Percentiles rank a stretch among this genome's conserved stretches.
Conservation (phyloP, 192 early-diverging fungal genomes). For the Spizellomyces sp. region DNA sequence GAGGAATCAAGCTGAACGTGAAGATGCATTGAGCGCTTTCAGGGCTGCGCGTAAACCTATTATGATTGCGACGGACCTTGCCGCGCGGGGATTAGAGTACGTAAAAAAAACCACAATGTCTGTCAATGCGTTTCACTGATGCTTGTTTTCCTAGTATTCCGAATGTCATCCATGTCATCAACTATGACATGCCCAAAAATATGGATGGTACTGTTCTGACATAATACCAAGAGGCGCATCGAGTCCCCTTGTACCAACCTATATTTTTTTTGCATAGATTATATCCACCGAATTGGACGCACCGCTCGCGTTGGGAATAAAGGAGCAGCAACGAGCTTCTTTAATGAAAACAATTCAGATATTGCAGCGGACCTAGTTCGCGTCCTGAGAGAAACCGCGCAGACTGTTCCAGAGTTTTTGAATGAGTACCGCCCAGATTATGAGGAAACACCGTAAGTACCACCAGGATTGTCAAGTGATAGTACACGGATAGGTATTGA, state of each 20-base stretch:
- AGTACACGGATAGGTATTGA: background rate
- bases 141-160: slow-evolving; percentile 50
- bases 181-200: slow-evolving; percentile 62
- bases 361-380: slow-evolving; percentile 76
- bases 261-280: slow-evolving; percentile 71
- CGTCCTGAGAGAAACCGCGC: slow-evolving; percentile 81
- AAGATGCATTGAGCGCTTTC: slow-evolving; percentile 75
- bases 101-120: background rate
- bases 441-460: no score
- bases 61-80: slow-evolving; percentile 91
- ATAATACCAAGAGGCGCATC: no score
- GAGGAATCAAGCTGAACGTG: slow-evolving; percentile 86
- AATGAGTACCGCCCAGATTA: background rate
- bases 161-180: slow-evolving; percentile 93
- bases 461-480: no score
- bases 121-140: background rate
- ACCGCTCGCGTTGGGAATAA: slow-evolving; percentile 93
- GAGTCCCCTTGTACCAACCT: background rate
- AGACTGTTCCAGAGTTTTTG: slow-evolving; percentile 72
- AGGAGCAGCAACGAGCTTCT: slow-evolving; percentile 90
- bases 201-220: slow-evolving; percentile 19
- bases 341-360: slow-evolving; percentile 82
- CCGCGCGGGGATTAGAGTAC: slow-evolving; percentile 83
- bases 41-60: slow-evolving; percentile 62
- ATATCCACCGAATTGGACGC: slow-evolving; percentile 79